phyloP scores from a whole-genome alignment of 2,329 filamentous ascomycete genomes.

The Aspergillus ochraceoroseus region DNA sequence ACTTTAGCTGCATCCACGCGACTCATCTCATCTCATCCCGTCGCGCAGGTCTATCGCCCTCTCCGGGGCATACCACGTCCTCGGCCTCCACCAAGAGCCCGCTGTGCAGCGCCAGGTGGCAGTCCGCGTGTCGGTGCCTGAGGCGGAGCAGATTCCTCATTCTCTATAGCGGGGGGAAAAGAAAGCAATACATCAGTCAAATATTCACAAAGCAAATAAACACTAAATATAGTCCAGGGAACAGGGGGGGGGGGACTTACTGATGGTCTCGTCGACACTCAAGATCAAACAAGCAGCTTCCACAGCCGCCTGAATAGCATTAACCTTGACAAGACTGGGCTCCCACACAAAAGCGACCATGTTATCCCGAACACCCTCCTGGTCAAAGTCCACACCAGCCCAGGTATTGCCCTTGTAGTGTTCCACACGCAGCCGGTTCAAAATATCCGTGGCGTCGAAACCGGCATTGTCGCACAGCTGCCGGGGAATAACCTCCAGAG shows the following conservation, averaged over 20 bases:
- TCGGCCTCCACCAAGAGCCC: constrained; percentile 77
- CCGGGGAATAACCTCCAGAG: constrained; percentile 90
- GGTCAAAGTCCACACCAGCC: constrained; percentile 92
- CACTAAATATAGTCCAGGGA: neutral
- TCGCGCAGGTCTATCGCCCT: constrained; percentile 23
- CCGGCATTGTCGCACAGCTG: constrained; percentile 98
- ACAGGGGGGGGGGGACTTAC: constrained; percentile 42
- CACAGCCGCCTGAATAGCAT: constrained; percentile 91
- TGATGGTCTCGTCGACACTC: constrained; percentile 96
- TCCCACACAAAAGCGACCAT: constrained; percentile 97
- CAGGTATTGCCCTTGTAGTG: constrained; percentile 88
- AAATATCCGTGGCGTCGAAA: constrained; percentile 95
- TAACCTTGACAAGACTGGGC: constrained; percentile 90
- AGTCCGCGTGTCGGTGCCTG: constrained; percentile 72
- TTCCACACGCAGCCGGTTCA: constrained; percentile 93
- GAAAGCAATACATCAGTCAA: constrained; percentile 16
- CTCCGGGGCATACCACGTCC: constrained; percentile 76
- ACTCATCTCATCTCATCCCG: neutral
- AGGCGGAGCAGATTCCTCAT: constrained; percentile 84
- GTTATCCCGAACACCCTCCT: constrained; percentile 91
- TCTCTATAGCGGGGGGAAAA: constrained; percentile 53
- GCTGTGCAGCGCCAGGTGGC: constrained; percentile 78
- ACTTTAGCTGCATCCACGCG: constrained; percentile 1
- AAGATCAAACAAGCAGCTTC: constrained; percentile 94
- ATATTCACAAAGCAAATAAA: neutral